Evolutionary conservation across 352 stramenopile genomes (phyloP), one percentile per base, ranked within the genome.

Genomic region (Phytophthora megakarya): DNA sequence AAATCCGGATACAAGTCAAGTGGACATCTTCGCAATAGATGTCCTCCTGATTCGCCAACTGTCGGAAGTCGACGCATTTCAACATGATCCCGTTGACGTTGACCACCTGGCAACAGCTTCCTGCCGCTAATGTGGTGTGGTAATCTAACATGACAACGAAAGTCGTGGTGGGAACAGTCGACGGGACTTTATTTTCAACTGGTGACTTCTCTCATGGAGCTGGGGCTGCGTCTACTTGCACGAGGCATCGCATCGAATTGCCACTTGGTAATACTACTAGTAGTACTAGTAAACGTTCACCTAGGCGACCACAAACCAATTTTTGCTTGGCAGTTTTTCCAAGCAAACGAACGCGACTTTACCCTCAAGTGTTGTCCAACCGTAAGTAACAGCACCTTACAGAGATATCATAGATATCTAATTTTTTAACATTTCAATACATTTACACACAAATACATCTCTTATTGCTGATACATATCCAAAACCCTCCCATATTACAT

Each of bases 21-120:
- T n/a, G n/a, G n/a, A n/a, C n/a, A n/a, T n/a, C n/a, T n/a, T n/a
- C n/a, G n/a, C n/a, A n/a, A n/a, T 42, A 47, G 22, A 47, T 46
- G 18, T 44, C 15, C 15, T 47, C 49, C 26, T 55, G 40, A 47
- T 18, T 25, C 16, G 12, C 42, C 51, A 56, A 42, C 48, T 63
- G 38, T 48, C 33, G 30, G 26, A n/a, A n/a, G n/a, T n/a, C n/a
- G n/a, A n/a, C n/a, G 42, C 25, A 51, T 35, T 62, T 68, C 60
- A 68, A 63, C 44, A 30, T 68, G 51, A 57, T 35, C 60, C 59
- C 49, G 18, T 67, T 10, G 23, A n/a, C 13, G 15, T 52, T 35
- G 19, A 51, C 50, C 59, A 67, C 30, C 42, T 67, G 43, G 15
- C 30, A 35, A 13, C 18, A 12, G 12, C 43, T 47, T 32, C 22